Evolutionary conservation across 116 monocot species (phyloP), one percentile per base, ranked within the genome.

Genomic region (Phalaenopsis hybrid): DNA sequence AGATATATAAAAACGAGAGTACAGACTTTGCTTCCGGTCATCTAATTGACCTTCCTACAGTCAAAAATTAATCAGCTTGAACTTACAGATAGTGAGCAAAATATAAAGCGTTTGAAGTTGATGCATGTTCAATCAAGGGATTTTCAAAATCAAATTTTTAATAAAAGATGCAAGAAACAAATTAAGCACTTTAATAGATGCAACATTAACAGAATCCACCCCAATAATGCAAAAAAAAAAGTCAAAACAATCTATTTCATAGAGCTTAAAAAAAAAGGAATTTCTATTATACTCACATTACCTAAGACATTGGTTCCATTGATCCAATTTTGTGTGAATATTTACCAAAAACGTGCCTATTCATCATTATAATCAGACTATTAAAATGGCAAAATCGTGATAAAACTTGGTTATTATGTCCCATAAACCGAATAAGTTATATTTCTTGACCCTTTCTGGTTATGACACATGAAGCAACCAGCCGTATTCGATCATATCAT

Each of bases 1-100:
- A 44, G 89, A 84, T 89, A 97, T 89, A 85, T 91, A 86, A 88
- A 97, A 97, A 68, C 90, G 87, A 69, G 92, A 91, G 82, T 97
- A 97, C 34, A 97, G 44, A 82, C 94, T 89, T 76, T 91, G 89
- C 61, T 91, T 87, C 80, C 87, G 85, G 78, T 92, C 91, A 81
- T 90, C 90, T 70, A 46, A 82, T 49, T 84, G 82, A 51, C 81
- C 89, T 84, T 94, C 94, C 97, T 97, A 81, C 70, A 88, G 61
- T 72, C 20, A 61, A 17, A 73, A 78, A 44, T 72, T 41, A 72
- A 77, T 37, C 15, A 72, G 16, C 15, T 0, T 37, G 37, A 37
- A 72, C 37, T 13, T 69, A 72, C 37, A 72, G 37, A 12, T 72
- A 0, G 4, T 72, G 65, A 65, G 65, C 15, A 1, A 65, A 72